Percentiles rank a stretch among this genome's conserved stretches.
These are phyloP conservation scores for Glycine soja DNA, from an alignment of 306 rosid genomes.

Conservation along the genomic window DNA sequence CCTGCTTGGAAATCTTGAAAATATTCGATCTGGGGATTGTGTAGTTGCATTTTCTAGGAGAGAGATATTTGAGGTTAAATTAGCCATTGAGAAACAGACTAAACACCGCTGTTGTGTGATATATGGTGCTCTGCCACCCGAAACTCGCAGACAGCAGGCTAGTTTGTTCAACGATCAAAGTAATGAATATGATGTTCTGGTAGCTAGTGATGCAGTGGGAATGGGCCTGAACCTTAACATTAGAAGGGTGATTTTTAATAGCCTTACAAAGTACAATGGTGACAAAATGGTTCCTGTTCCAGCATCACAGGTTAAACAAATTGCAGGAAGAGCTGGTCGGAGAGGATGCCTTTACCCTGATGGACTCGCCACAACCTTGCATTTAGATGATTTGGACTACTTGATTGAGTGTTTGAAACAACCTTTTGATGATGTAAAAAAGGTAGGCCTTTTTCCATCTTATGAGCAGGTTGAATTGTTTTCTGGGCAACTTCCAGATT, in stretches of 20 bases:
- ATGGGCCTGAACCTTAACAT: conserved; percentile 97
- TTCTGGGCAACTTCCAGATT: conserved; percentile 67
- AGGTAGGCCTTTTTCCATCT: conserved; percentile 83
- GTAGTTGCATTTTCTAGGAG: conserved; percentile 96
- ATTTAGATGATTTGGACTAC: conserved; percentile 82
- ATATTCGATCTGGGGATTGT: conserved; percentile 91
- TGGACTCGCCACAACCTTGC: conserved; percentile 84
- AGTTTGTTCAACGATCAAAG: conserved; percentile 80
- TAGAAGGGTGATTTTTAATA: conserved; percentile 84
- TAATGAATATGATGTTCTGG: conserved; percentile 85
- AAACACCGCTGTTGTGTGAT: conserved; percentile 85
- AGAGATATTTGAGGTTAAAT: conserved; percentile 90
- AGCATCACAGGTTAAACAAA: conserved; percentile 93
- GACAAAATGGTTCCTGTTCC: conserved; percentile 83
- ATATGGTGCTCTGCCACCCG: conserved; percentile 94
- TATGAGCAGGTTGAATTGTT: conserved; percentile 86
- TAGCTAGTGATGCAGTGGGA: conserved; percentile 97
- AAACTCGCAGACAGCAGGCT: conserved; percentile 89
- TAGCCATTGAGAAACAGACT: conserved; percentile 85
- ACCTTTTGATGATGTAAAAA: conserved; percentile 75
- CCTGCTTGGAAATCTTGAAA: conserved; percentile 74
- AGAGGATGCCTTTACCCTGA: conserved; percentile 92
- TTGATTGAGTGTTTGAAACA: conserved; percentile 90
- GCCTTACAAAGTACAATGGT: conserved; percentile 84
- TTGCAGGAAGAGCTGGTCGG: conserved; percentile 97